Evolutionary conservation across 768 basidiomycete species (phyloP).

Genomic region (Amanita subjunquillea): DNA sequence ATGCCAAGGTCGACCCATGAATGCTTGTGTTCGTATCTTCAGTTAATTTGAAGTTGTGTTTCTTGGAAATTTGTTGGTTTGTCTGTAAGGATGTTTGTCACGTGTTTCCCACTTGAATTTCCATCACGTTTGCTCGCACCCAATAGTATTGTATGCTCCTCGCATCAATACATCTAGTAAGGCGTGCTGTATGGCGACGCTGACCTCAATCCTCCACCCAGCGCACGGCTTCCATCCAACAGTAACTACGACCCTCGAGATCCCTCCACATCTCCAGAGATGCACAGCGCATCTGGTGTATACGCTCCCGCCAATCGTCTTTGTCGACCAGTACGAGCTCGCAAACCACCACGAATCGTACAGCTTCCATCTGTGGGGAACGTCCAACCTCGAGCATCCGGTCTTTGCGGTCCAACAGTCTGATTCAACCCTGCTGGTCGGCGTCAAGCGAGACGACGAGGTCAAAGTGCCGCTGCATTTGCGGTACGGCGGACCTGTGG

Average conservation of each 20-base stretch:
- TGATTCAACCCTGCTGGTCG: slow-evolving; percentile 17
- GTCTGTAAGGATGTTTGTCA: too few species aligned
- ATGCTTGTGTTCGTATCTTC: too few species aligned
- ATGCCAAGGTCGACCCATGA: too few species aligned
- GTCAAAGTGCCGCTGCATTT: slow-evolving; percentile 36
- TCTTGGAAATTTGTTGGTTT: too few species aligned
- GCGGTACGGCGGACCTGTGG: slow-evolving; percentile 28
- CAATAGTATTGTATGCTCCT: too few species aligned
- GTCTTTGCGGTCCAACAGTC: slow-evolving; percentile 23
- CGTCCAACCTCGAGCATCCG: slow-evolving; percentile 36
- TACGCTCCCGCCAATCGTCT: slow-evolving; percentile 29
- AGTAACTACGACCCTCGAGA: slow-evolving; percentile 18
- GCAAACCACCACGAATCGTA: slow-evolving; percentile 25
- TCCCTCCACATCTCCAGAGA: slow-evolving; percentile 9
- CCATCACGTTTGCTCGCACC: too few species aligned
- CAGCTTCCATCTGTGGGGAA: slow-evolving; percentile 29
- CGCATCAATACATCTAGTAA: too few species aligned
- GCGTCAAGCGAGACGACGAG: slow-evolving; percentile 12
- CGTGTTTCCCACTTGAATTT: too few species aligned
- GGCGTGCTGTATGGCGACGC: slow-evolving; percentile 11
- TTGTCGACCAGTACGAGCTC: slow-evolving; percentile 41
- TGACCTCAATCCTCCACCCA: slow-evolving; percentile 20
- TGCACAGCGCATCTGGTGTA: slow-evolving; percentile 32
- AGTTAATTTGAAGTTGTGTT: too few species aligned
- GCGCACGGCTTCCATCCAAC: slow-evolving; percentile 29